phyloP scores from a whole-genome alignment of 805 yeast species.

The Candida khao-thaluensis region DNA sequence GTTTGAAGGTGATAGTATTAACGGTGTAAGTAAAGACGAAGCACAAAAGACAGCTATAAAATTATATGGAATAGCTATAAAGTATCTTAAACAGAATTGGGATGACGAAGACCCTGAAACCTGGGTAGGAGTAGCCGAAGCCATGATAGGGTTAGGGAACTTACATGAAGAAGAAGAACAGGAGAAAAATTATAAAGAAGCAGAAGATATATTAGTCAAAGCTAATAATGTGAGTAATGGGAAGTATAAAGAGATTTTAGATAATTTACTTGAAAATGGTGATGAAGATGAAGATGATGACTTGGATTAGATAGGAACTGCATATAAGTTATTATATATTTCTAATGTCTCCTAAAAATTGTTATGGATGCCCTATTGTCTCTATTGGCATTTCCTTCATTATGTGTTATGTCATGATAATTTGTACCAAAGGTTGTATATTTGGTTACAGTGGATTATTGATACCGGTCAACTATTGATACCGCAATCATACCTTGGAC shows the following conservation, averaged over 20 bases:
- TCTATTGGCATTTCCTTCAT: too few species aligned
- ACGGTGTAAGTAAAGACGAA: slow-evolving; percentile 36
- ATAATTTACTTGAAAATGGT: slow-evolving; percentile 37
- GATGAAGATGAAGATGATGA: neutral
- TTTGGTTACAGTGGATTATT: too few species aligned
- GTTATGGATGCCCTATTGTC: too few species aligned
- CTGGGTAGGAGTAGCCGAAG: slow-evolving; percentile 86
- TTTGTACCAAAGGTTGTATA: too few species aligned
- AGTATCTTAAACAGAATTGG: slow-evolving; percentile 56
- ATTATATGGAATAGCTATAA: slow-evolving; percentile 52
- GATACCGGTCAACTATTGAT: too few species aligned
- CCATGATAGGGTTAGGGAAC: slow-evolving; percentile 76
- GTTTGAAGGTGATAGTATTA: slow-evolving; percentile 31
- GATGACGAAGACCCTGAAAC: slow-evolving; percentile 73
- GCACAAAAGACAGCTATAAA: slow-evolving; percentile 52
- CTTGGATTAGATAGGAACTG: neutral
- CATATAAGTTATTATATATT: neutral
- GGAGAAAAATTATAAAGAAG: slow-evolving; percentile 61
- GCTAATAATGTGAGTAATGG: slow-evolving; percentile 85
- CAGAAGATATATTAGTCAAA: slow-evolving; percentile 62
- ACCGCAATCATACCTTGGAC: slow-evolving; percentile 2
- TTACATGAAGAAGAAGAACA: slow-evolving; percentile 66
- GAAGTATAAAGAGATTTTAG: slow-evolving; percentile 62
- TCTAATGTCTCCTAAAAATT: neutral
- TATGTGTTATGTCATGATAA: neutral